Base-by-base conservation (phyloP, 805 yeast genomes). In the Candida nanaspora region DNA sequence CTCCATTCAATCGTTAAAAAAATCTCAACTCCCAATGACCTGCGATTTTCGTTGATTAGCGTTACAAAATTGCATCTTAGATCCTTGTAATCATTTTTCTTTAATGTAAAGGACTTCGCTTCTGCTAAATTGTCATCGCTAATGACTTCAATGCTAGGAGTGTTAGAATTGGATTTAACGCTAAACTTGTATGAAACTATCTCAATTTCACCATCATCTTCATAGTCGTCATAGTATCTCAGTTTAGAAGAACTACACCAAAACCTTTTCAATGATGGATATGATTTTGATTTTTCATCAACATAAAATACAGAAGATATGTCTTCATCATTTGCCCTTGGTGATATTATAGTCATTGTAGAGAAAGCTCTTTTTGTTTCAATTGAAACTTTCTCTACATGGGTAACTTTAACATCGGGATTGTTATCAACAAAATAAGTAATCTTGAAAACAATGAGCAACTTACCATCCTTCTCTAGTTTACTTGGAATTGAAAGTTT, bases 351-450 rank as follows among this genome's bases (percentile, higher is more conserved):
- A 33, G 66, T 46, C 6, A 44, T 45, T 6, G 52, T 43, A 18
- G 52, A 51, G 45, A 66, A 59, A n/a, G 66, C 59, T 21, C 52
- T 53, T 16, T 51, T 41, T 8, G 67, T 42, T 3, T 58, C 59
- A 4, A 66, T 38, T 5, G 47, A 37, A 8, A 56, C 4, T 6
- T 33, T 42, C 18, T 46, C 47, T 7, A 51, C 27, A 18, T 59
- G 59, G 15, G 45, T 46, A 10, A 65, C 61, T 4, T 61, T 59
- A 11, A 57, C 47, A 3, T 52, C 57, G 11, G 49, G 49, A 38
- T 63, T 60, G 13, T 51, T 49, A 31, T 52, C 56, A 13, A 65
- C 59, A 38, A 48, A 45, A 36, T 53, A 63, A 3, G 43, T 51
- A 3, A 51, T 38, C 13, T 43, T 48, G 3, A 65, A 19, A 11